Percentiles rank a stretch among this genome's conserved stretches.
phyloP scores from a whole-genome alignment of 176 grass and related monocot genomes.

The Otatea glauca region DNA sequence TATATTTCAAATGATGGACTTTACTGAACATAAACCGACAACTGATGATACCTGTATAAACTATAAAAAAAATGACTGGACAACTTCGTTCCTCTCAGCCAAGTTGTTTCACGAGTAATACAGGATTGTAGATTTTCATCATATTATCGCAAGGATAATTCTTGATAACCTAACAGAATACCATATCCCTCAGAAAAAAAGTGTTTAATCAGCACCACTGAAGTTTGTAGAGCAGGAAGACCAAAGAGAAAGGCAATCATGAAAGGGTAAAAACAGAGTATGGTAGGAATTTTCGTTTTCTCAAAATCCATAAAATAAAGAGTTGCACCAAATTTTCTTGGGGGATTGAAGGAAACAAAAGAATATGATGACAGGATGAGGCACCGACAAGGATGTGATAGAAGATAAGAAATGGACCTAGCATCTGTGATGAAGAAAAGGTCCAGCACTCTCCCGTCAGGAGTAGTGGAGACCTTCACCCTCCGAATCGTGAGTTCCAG shows the following conservation, averaged over 20 bases:
- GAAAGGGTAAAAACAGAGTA: neutral
- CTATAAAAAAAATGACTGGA: neutral
- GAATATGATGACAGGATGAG: neutral
- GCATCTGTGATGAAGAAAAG: slow-evolving; percentile 89
- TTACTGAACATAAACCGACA: slow-evolving; percentile 4
- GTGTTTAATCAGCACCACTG: neutral
- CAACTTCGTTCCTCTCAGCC: neutral
- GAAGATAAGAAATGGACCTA: slow-evolving; percentile 51
- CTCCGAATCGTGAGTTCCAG: slow-evolving; percentile 78
- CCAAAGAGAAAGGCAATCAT: neutral
- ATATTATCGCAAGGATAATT: neutral
- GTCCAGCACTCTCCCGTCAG: slow-evolving; percentile 74
- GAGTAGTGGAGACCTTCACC: slow-evolving; percentile 87
- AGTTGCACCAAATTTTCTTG: neutral
- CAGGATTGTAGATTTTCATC: neutral
- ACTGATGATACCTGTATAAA: neutral
- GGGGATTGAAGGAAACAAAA: neutral
- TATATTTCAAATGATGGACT: slow-evolving; percentile 20
- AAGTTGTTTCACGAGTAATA: neutral
- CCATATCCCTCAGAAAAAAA: neutral
- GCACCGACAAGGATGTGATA: neutral
- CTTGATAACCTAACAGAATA: neutral
- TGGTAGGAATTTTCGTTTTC: neutral
- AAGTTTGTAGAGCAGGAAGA: slow-evolving; percentile 1
- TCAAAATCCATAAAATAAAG: neutral